Conservation (phyloP, 805 yeast genomes). For the Clavispora asparagi region DNA sequence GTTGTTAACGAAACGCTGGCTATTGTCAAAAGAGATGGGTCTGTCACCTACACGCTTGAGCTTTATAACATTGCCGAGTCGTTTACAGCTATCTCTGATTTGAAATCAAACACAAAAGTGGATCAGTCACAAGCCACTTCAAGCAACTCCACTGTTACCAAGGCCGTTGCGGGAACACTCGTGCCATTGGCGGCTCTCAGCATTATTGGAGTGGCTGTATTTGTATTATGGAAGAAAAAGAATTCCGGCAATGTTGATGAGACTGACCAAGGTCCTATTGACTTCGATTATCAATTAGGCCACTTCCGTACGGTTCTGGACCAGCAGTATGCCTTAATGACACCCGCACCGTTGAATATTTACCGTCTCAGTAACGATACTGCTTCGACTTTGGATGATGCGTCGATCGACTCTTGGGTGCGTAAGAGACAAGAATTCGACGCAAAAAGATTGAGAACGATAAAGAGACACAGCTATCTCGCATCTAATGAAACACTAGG, state of each 20-base stretch:
- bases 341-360: slow-evolving; percentile 9
- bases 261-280: slow-evolving; percentile 2
- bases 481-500: slow-evolving; percentile 25
- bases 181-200: slow-evolving; percentile 27
- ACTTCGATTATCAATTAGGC: slow-evolving; percentile 12
- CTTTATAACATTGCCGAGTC: slow-evolving; percentile 35
- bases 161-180: slow-evolving; percentile 35
- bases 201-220: slow-evolving; percentile 1
- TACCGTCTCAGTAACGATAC: slow-evolving; percentile 22
- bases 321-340: slow-evolving; percentile 7
- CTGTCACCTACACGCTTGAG: slow-evolving; percentile 25
- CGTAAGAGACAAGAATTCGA: slow-evolving; percentile 46
- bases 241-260: slow-evolving; percentile 3
- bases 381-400: slow-evolving; percentile 37
- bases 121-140: slow-evolving; percentile 12
- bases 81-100: slow-evolving; percentile 26
- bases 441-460: slow-evolving; percentile 12
- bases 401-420: slow-evolving; percentile 50
- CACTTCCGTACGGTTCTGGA: slow-evolving; percentile 14
- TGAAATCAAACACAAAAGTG: slow-evolving; percentile 19
- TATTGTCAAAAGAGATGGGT: slow-evolving; percentile 16
- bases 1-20: slow-evolving; percentile 25
- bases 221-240: slow-evolving; percentile 7
- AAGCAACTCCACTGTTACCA: slow-evolving; percentile 7
- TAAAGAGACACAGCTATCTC: slow-evolving; percentile 20